phyloP scores from a whole-genome alignment of 2,329 filamentous ascomycete species.

The Xylariaceae sp. region DNA sequence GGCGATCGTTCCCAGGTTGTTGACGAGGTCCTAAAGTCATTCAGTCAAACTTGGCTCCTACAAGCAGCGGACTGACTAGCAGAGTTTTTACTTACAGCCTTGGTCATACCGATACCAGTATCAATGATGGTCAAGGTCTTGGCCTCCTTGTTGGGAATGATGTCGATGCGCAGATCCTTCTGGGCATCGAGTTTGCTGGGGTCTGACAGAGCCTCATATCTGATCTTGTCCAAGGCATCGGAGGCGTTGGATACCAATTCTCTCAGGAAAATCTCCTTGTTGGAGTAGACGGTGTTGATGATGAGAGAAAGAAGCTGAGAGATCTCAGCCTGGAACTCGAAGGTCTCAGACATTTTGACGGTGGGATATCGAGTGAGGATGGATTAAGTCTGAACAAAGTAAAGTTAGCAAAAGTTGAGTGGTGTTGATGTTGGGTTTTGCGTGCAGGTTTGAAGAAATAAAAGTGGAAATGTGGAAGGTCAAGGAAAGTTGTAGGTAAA shows the following conservation, averaged over 20 bases:
- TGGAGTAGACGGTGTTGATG: constrained; percentile 99
- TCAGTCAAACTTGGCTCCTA: constrained; percentile 32
- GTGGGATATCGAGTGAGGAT: constrained; percentile 2
- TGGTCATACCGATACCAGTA: constrained; percentile 99
- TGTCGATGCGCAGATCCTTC: constrained; percentile 98
- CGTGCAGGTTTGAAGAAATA: too few species aligned
- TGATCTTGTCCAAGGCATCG: constrained; percentile 99
- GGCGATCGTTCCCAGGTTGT: constrained; percentile 99
- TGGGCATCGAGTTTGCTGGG: constrained; percentile 92
- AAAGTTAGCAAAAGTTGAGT: constrained; percentile 3
- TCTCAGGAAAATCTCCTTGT: constrained; percentile 99
- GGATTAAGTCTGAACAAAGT: constrained; percentile 10
- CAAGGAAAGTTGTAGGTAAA: too few species aligned
- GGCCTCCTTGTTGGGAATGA: constrained; percentile 94
- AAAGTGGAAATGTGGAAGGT: too few species aligned
- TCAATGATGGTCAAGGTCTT: constrained; percentile 98
- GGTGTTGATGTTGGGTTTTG: background rate
- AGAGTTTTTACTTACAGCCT: constrained; percentile 88
- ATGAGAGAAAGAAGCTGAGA: constrained; percentile 99
- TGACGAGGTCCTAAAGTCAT: constrained; percentile 77
- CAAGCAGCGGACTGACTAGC: background rate
- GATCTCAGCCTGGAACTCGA: constrained; percentile 99
- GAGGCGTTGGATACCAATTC: constrained; percentile 98
- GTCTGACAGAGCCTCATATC: constrained; percentile 96
- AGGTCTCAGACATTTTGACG: constrained; percentile 79